Base-by-base conservation (phyloP, 2,329 filamentous ascomycete genomes). In the Pseudofabraea citricarpa region DNA sequence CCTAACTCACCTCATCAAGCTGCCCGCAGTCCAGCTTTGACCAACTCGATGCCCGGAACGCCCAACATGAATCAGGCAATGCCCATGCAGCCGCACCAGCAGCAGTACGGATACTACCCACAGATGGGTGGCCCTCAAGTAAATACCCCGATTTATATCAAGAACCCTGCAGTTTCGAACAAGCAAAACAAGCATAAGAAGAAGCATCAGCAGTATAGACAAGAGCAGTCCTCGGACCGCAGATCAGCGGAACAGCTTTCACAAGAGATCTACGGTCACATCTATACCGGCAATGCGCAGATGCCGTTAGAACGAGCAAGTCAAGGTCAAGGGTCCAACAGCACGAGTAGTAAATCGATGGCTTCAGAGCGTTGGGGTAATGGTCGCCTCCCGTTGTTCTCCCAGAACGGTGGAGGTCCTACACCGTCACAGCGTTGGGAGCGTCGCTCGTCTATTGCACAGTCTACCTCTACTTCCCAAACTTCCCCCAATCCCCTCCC, bases 51-150 rank as follows among this genome's bases (percentile, higher is more conserved):
- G 56, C 82, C 84, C 45, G 76, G 76, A 50, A 86, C 83, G 22
- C 83, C 87, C 49, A 80, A 85, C 69, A 82, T 82, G 81, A 76
- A 71, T 44, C 70, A 74, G 32, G 76, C 75, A 39, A 82, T 89
- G 64, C 75, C 85, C 38, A 85, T 87, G 66, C 74, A 74, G 27
- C 53, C 49, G 9, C 59, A 58, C 27, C 52, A 78, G 77, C 79
- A 75, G 70, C 69, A 66, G 57, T 58, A 63, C 64, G 59, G 63
- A 61, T 60, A 60, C 51, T 53, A 48, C 38, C 56, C 56, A 43
- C 57, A 60, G 40, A 62, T 60, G 51, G 63, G 50, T 46, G 53
- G 48, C 43, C 59, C 48, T 65, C 75, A 77, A 76, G 76, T 81
- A 79, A 68, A 59, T 59, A 52, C 60, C 68, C 72, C 68, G 67